Percentiles rank a stretch among this genome's conserved stretches.
Conservation (phyloP, 192 early-diverging fungal species). For the Borealophlyctis nickersoniae region DNA sequence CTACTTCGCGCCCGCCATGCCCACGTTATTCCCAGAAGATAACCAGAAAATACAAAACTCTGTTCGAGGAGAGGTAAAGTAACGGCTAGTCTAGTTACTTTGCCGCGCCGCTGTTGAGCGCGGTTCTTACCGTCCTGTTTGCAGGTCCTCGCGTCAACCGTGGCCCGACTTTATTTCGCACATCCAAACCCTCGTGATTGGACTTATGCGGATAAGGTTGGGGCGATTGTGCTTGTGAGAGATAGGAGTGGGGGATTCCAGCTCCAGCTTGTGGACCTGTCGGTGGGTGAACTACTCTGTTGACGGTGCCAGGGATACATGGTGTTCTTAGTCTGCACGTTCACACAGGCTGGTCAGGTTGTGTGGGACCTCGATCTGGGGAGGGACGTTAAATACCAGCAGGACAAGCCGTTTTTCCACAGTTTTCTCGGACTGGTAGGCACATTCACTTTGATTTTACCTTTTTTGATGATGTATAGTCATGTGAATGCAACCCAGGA, state of each 20-base stretch:
- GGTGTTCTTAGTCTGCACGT: not conserved
- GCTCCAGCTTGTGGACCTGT: slow-evolving; percentile 38
- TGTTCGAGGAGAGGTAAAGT: not conserved
- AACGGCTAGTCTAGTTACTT: not conserved
- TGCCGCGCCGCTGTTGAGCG: not conserved
- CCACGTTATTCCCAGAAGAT: not conserved
- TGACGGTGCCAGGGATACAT: not conserved
- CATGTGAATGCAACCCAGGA: too few species aligned
- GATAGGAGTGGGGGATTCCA: slow-evolving; percentile 8
- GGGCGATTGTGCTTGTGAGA: slow-evolving; percentile 33
- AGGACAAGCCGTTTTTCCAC: slow-evolving; percentile 48
- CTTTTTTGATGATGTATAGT: not conserved
- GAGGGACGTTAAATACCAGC: slow-evolving; percentile 38
- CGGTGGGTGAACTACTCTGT: slow-evolving; percentile 15
- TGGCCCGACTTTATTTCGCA: slow-evolving; percentile 41
- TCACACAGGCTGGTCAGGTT: slow-evolving; percentile 8
- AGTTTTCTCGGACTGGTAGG: slow-evolving; percentile 43
- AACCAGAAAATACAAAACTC: not conserved
- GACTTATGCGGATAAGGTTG: slow-evolving; percentile 29
- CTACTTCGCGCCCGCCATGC: too few species aligned
- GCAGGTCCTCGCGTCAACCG: slow-evolving; percentile 38
- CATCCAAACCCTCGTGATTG: slow-evolving; percentile 22
- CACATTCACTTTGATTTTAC: too few species aligned
- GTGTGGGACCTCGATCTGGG: slow-evolving; percentile 22
- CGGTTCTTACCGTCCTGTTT: not conserved